Base-by-base conservation (phyloP, 257 asterid species). In the Parsonsia alboflavescens region DNA sequence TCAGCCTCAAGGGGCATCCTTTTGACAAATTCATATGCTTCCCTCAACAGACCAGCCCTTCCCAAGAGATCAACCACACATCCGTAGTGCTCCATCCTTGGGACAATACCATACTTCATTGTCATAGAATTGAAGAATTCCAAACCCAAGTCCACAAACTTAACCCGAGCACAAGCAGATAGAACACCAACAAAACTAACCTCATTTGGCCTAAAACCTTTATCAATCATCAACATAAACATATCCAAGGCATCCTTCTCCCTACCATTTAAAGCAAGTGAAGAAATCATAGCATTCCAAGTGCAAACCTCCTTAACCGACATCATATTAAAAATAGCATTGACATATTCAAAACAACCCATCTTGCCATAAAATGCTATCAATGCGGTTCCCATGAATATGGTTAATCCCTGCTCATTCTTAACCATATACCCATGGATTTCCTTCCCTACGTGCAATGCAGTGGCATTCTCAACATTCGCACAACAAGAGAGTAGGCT, bases 221-320 rank as follows among this genome's bases (percentile, higher is more conserved):
- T 53, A 10, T 62, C 71, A 68, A 75, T 88, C 96, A 91, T 92
- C 72, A 15, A 82, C 73, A 62, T 78, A 64, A 90, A 90, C 95
- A 85, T 83, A 10, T 81, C 85, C n/a, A 92, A 81, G 30, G 92
- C 97, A 70, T 89, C 84, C 21, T 54, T 84, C 81, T 89, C 97
- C 76, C 83, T 84, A 46, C 97, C 90, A 74, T 90, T 90, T 76
- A 88, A 84, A 80, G 93, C 92, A 68, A 92, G 73, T 8, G 92
- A 82, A 71, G 89, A 87, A 74, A 94, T 90, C 88, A 94, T 89
- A 19, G 98, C 93, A 79, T 94, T 93, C 98, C 98, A 91, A 69
- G 94, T 68, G 71, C 98, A 90, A 2, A 84, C 89, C 83, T 83
- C 79, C 77, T 84, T 92, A 71, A 81, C 81, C 61, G 70, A 56